Base-by-base conservation (phyloP, 2,329 filamentous ascomycete species). In the Sporothrix mexicana region DNA sequence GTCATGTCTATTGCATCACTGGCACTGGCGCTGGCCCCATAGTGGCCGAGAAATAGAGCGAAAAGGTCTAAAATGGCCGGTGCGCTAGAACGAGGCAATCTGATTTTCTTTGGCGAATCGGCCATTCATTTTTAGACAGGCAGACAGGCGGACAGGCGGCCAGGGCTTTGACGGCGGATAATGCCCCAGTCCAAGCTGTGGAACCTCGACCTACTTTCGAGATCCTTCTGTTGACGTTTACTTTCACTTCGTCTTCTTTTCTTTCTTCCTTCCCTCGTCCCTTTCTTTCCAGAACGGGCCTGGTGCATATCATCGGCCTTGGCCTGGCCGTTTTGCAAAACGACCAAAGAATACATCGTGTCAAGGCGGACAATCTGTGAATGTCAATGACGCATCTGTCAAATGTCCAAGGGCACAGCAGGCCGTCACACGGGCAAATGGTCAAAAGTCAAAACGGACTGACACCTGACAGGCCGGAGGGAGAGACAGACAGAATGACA, bases 231-330 rank as follows among this genome's bases (percentile, higher is more conserved):
- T 66, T 5, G 10, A 30, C 30, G 30, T 36, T 36, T 36, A 36
- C 30, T 36, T 36, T 7, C 30, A 36, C 30, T 36, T 36, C 30
- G 30, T 45, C 17, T 66, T 66, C 17, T 66, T 45, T 66, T 6
- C 8, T 47, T 49, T 67, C 41, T 25, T 53, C 3, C n/a, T n/a
- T 51, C 6, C n/a, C 6, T 20, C 51, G 23, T 20, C 23, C 8
- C 49, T 9, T 30, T 2, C n/a, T n/a, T 36, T 30, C 62, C 45
- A 69, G 47, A 53, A 20, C 10, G 45, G 49, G 25, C 47, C 6
- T 30, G 13, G 51, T 69, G 67, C 49, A 57, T 59, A 57, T n/a
- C 66, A n/a, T 69, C 66, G 47, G 66, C 49, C 47, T 69, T 69
- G 47, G 66, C 25, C 47, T 43, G 61, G n/a, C 10, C 17, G 7